These are phyloP conservation scores for Salvia miltiorrhiza DNA, from an alignment of 257 asterid species.

Conservation along the genomic window DNA sequence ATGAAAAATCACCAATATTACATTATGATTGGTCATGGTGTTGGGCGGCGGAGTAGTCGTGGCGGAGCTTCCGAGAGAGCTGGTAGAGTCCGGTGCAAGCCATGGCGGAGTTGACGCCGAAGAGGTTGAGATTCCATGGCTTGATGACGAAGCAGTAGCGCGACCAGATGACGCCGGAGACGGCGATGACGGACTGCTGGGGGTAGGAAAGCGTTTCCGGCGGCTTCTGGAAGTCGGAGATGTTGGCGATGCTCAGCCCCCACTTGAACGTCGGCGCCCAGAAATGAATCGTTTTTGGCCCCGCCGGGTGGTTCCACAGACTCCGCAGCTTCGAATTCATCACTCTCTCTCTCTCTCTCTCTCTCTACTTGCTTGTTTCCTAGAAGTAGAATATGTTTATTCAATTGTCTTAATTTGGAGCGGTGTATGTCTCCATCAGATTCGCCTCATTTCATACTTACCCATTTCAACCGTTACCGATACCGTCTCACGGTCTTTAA, in stretches of 20 bases:
- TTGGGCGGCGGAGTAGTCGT: slow-evolving; percentile 26
- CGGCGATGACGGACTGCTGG: slow-evolving; percentile 46
- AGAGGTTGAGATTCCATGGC: slow-evolving; percentile 50
- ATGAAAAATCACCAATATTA: neutral
- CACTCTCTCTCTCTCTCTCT: no score
- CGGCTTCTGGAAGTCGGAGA: slow-evolving; percentile 48
- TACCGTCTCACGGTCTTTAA: no score
- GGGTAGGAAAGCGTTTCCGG: slow-evolving; percentile 47
- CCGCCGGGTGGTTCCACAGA: slow-evolving; percentile 56
- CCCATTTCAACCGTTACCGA: no score
- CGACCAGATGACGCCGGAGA: slow-evolving; percentile 45
- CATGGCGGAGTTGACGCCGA: slow-evolving; percentile 52
- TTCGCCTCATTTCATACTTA: no score
- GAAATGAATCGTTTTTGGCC: slow-evolving; percentile 50
- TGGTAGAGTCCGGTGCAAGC: slow-evolving; percentile 53
- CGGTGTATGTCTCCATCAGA: no score
- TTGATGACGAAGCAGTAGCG: slow-evolving; percentile 55
- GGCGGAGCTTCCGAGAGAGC: slow-evolving; percentile 37
- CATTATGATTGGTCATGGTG: neutral
- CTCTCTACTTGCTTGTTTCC: no score
- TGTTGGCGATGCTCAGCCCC: slow-evolving; percentile 53
- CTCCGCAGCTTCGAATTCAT: slow-evolving; percentile 32
- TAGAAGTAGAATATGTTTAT: no score
- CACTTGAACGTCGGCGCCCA: slow-evolving; percentile 64
- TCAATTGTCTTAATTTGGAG: no score